Evolutionary conservation across 2,329 filamentous ascomycete genomes (phyloP), one percentile per base, ranked within the genome.

Genomic region (Cryphonectria japonica): DNA sequence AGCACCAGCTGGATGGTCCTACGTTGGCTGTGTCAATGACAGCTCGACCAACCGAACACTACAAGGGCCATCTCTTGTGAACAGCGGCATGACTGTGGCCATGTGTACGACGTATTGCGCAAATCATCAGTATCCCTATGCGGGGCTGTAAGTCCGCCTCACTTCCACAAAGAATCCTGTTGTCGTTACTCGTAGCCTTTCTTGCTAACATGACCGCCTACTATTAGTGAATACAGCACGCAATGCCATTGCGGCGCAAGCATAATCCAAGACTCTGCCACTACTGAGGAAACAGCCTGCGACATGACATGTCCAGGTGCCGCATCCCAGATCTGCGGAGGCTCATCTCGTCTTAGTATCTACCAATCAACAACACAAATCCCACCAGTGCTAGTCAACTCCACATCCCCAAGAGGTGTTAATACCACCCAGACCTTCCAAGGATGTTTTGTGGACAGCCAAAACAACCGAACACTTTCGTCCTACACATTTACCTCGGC

Each of bases 241-340:
- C 70, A 76, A 65, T 76, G 74, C 70, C 75, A 71, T 62, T 76
- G 76, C 43, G 76, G 74, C 59, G 46, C 61, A 16, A 77, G 77
- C 66, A 69, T 77, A 19, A 73, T 39, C 7, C 37, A 76, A 50
- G 65, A 74, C 32, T 64, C 69, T 1, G 73, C 76, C 43, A 68
- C 59, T n/a, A 26, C 76, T 6, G 78, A 80, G 63, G 75, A 83
- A 34, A 75, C 80, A 65, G 82, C 82, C 8, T 85, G 83, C 75
- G 75, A 74, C 64, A 78, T 79, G 75, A 73, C 78, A 26, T 85
- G 82, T 71, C 74, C 73, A 1, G 82, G 82, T 11, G 76, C 83
- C 66, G 19, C 65, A 9, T 29, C 62, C 1, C 60, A 73, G 69
- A 66, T 54, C 16, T 76, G 75, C 59, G 75, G 75, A 22, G 70